Base-by-base conservation (phyloP, 2,329 filamentous ascomycete genomes). In the Arthrobotrys iridis region DNA sequence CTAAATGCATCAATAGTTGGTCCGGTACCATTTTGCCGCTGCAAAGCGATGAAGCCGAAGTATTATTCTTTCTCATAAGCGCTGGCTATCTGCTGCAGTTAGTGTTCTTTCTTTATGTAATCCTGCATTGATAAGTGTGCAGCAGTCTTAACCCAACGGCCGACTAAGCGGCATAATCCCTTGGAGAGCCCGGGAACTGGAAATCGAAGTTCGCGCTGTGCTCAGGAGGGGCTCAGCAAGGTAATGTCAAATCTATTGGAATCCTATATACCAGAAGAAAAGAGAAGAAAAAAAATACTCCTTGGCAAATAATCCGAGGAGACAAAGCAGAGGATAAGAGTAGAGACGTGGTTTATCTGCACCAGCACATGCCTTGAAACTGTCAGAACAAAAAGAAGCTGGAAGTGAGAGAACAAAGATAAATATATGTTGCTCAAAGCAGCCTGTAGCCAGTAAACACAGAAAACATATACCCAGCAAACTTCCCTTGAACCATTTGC, bases 301-400 rank as follows among this genome's bases (percentile, higher is more conserved):
- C 33, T 24, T 4, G 8, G 5, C 2, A 22, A 57, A 46, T n/a
- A 37, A 59, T 20, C 20, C 7, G 35, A 50, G 10, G 15, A 52
- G 37, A 52, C 15, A 45, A 52, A 59, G 11, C 6, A 20, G 40
- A 74, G 55, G 63, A 68, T 62, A 67, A 59, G 71, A 75, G 71
- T 75, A 75, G 71, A 75, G 71, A 63, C 46, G 63, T 75, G 11
- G 60, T 75, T 59, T 50, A 68, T 58, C 62, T 48, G 57, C 70
- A 60, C 58, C 20, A 46, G 48, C 48, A 64, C 40, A 65, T 72
- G 55, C 52, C 43, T 43, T 55, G 22, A 28, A 60, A 66, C 41
- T 20, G 30, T 40, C 26, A 24, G 28, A 52, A 48, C 40, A 26
- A 15, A 58, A 35, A 26, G 20, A 46, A 43, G 50, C 10, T 18